Base-by-base conservation (phyloP, 371 early-diverging fungal genomes). In the Nematocida ausubeli region DNA sequence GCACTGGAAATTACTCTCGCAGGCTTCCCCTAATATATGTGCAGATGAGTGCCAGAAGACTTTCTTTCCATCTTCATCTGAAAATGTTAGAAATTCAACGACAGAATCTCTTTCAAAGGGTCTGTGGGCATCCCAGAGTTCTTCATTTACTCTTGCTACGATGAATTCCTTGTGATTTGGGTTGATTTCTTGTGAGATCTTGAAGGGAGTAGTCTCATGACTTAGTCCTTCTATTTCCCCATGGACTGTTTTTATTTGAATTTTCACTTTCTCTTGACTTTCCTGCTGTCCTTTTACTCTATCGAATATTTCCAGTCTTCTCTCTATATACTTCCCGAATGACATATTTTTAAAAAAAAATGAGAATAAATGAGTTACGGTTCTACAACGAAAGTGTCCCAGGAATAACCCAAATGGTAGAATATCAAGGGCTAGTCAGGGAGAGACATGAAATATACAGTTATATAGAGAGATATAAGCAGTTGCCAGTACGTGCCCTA, bases 11-110 rank as follows among this genome's bases (percentile, higher is more conserved):
- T 89, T 89, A 86, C 93, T 94, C 82, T 93, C 92, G 51, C 64
- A 86, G 34, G 96, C 95, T 84, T 95, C 95, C 70, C 99, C 99
- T 60, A 99, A 87, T 83, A 98, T 90, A 87, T 98, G 98, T 2
- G 99, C 98, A 82, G 93, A 92, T n/a, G 95, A 95, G 85, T 98
- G 99, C 98, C 98, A 98, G 86, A 95, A 99, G 16, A 98, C 96
- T 83, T 88, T 88, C 86, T 92, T 91, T 30, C 87, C 90, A 84
- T 83, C 62, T 65, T 78, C 81, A 32, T 83, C 63, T 4, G 95
- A 95, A 89, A 98, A 99, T 80, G 93, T 95, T 34, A 96, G 86
- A 47, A 99, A 88, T 85, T 95, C 92, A 64, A 98, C 86, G 64
- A 80, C 83, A 86, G 91, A 90, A 56, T 90, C 89, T 39, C 82